phyloP scores from a whole-genome alignment of 129 eudicot genomes.

The Tagetes erecta region DNA sequence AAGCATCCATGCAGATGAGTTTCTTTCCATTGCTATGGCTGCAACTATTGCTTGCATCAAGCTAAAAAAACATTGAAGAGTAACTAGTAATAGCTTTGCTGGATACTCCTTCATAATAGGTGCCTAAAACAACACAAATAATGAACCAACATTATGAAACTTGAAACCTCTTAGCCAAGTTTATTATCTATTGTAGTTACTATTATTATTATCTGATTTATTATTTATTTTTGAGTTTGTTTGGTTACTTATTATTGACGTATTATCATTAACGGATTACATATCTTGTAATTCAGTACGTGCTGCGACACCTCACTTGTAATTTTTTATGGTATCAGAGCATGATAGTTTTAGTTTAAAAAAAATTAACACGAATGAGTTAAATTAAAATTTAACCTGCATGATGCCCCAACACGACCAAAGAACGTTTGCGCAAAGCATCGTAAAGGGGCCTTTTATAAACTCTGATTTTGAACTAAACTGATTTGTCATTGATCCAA shows the following conservation, averaged over 20 bases:
- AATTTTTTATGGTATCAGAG: no score
- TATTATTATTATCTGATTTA: no score
- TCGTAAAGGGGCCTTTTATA: conserved; percentile 56
- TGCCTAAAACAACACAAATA: conserved; percentile 34
- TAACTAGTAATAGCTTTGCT: conserved; percentile 49
- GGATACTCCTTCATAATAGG: conserved; percentile 61
- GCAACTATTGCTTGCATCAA: conserved; percentile 46
- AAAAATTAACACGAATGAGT: background rate
- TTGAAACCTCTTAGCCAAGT: background rate
- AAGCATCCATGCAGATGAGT: conserved; percentile 58
- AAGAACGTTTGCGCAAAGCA: conserved; percentile 48
- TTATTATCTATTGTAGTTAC: no score
- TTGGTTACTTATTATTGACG: no score
- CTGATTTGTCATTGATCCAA: background rate
- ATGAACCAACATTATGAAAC: background rate
- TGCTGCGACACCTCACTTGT: no score
- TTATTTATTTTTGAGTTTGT: no score
- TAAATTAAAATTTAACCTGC: conserved; percentile 43
- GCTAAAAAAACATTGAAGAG: conserved; percentile 65
- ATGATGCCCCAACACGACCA: conserved; percentile 69
- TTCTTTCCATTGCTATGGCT: conserved; percentile 54
- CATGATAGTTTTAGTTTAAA: no score
- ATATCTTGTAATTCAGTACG: no score
- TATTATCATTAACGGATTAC: no score
- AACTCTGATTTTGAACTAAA: conserved; percentile 31